Evolutionary conservation across 1,139 yeast species (phyloP).

Genomic region (Suhomyces bribrorum): DNA sequence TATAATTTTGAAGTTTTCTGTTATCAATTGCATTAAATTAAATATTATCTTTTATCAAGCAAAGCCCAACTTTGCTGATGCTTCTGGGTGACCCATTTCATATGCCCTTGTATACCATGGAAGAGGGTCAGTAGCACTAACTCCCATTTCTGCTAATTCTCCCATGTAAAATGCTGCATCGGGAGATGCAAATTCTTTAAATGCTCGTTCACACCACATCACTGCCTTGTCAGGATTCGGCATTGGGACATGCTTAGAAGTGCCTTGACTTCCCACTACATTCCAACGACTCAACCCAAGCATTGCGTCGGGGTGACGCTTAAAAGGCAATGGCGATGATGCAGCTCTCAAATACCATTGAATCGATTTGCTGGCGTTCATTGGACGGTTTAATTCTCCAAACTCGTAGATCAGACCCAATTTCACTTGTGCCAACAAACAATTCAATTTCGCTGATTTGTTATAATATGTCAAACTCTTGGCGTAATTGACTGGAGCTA

Average conservation of each 20-base stretch:
- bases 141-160: constrained; percentile 78
- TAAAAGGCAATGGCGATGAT: constrained; percentile 46
- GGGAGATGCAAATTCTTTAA: constrained; percentile 67
- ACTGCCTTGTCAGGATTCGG: constrained; percentile 79
- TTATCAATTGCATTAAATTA: constrained; percentile 8
- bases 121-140: constrained; percentile 14
- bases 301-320: constrained; percentile 84
- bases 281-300: constrained; percentile 92
- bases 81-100: constrained; percentile 19
- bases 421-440: constrained; percentile 81
- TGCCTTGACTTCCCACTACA: constrained; percentile 74
- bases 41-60: constrained; percentile 6
- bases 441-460: constrained; percentile 74
- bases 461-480: constrained; percentile 69
- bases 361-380: constrained; percentile 72
- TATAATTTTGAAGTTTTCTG: background rate
- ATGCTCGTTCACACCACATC: constrained; percentile 86
- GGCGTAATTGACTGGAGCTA: constrained; percentile 52
- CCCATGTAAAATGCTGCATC: constrained; percentile 89
- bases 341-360: constrained; percentile 92
- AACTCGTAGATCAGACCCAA: constrained; percentile 85
- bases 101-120: constrained; percentile 18
- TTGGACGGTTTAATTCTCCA: constrained; percentile 70
- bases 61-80: constrained; percentile 18
- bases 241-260: constrained; percentile 50